phyloP scores from a whole-genome alignment of 192 early-diverging fungal genomes.

The Jimgerdemannia flammicorona region DNA sequence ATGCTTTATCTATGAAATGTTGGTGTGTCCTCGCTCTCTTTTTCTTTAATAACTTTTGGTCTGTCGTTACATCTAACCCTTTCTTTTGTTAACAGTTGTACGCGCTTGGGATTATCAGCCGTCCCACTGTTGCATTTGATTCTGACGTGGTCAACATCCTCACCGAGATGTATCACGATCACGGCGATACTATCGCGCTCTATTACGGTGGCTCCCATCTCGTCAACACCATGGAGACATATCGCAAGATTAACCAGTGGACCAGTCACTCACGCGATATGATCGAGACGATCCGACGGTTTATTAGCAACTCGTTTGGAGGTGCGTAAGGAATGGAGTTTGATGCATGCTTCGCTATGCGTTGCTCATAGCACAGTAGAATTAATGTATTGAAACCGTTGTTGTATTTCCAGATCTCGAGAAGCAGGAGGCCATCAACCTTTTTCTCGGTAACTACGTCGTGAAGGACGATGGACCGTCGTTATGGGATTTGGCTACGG shows the following conservation, averaged over 20 bases:
- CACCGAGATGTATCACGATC: conserved; percentile 96
- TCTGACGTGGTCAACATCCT: conserved; percentile 90
- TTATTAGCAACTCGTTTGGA: conserved; percentile 91
- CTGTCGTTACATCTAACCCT: neutral
- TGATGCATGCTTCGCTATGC: too few relatives aligned
- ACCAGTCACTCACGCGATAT: conserved; percentile 94
- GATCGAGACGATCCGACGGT: conserved; percentile 89
- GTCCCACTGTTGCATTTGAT: conserved; percentile 83
- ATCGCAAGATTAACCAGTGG: conserved; percentile 92
- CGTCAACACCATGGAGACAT: conserved; percentile 98
- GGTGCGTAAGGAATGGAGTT: conserved; percentile 37
- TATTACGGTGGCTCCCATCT: conserved; percentile 97
- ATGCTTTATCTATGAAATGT: too few relatives aligned
- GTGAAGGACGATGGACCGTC: conserved; percentile 45
- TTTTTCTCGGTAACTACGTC: conserved; percentile 78
- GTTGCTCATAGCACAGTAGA: neutral
- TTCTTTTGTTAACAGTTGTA: conserved; percentile 50
- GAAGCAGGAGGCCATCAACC: conserved; percentile 94
- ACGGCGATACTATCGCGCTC: conserved; percentile 94
- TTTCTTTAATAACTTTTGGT: too few relatives aligned
- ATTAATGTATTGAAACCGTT: too few relatives aligned
- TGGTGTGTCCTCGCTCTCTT: too few relatives aligned
- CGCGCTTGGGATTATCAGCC: conserved; percentile 79
- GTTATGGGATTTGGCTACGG: conserved; percentile 76
- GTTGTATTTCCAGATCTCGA: conserved; percentile 70